These are phyloP conservation scores for Gilbertella persicaria DNA, from an alignment of 371 early-diverging fungal genomes.

Conservation along the genomic window DNA sequence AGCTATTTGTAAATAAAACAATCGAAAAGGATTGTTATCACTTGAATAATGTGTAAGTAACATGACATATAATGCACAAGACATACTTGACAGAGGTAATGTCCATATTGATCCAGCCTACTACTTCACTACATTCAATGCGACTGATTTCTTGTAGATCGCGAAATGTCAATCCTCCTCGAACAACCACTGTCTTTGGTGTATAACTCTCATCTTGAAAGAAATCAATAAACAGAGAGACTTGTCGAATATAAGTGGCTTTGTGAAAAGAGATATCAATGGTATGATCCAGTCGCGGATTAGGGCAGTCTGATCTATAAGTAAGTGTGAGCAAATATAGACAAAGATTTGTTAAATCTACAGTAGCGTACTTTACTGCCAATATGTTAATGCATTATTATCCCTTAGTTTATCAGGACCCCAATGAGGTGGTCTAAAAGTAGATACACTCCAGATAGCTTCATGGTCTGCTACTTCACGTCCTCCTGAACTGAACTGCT, in stretches of 20 bases:
- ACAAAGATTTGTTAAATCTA: neutral
- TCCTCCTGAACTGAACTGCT: constrained; percentile 34
- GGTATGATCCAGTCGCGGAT: constrained; percentile 46
- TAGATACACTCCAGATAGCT: constrained; percentile 73
- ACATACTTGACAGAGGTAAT: constrained; percentile 30
- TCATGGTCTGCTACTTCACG: constrained; percentile 59
- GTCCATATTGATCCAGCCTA: constrained; percentile 72
- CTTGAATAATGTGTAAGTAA: neutral
- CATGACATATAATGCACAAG: too few species aligned
- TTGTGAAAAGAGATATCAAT: constrained; percentile 37
- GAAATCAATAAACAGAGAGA: constrained; percentile 78
- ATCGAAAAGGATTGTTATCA: constrained; percentile 54
- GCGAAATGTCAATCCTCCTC: constrained; percentile 74
- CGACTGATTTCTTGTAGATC: constrained; percentile 55
- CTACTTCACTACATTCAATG: constrained; percentile 65
- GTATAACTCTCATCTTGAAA: constrained; percentile 93
- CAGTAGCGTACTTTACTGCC: constrained; percentile 67
- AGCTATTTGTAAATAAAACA: constrained; percentile 73
- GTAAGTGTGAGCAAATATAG: constrained; percentile 7
- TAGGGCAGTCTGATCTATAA: constrained; percentile 54
- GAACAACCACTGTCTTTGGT: constrained; percentile 72
- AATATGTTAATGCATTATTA: constrained; percentile 72
- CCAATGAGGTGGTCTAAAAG: constrained; percentile 63
- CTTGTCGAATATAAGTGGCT: constrained; percentile 47
- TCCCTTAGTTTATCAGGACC: constrained; percentile 72